Conservation (phyloP, 1,139 yeast species). For the Kodamaea derodonti region DNA sequence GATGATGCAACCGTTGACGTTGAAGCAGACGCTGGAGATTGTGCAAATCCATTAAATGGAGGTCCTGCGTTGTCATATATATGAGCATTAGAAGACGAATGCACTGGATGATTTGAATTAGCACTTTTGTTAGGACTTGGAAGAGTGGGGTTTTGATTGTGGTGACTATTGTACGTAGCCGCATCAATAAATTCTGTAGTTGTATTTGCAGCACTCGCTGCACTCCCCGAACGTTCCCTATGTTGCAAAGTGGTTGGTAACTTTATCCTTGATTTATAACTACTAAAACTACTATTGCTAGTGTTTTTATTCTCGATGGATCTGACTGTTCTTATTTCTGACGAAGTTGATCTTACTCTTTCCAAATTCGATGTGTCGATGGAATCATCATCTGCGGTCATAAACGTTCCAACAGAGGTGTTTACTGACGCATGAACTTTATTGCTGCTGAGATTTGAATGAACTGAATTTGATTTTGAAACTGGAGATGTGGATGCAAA, state of each 20-base stretch:
- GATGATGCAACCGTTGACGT: conserved; percentile 4
- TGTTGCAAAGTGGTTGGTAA: conserved; percentile 25
- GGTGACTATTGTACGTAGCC: neutral
- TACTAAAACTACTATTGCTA: conserved; percentile 25
- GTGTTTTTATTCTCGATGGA: conserved; percentile 15
- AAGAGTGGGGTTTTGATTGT: neutral
- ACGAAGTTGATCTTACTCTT: neutral
- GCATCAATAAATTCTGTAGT: neutral
- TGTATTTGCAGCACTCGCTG: neutral
- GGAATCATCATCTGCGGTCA: neutral
- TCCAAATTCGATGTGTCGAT: neutral
- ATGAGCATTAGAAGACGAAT: neutral
- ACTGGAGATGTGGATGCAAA: neutral
- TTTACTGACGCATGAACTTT: neutral
- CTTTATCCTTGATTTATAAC: conserved; percentile 33
- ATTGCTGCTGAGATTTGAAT: neutral
- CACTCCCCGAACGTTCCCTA: conserved; percentile 1
- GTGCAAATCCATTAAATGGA: neutral
- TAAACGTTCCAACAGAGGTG: neutral
- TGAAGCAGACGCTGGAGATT: conserved; percentile 1
- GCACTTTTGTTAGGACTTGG: neutral
- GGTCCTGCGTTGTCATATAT: neutral
- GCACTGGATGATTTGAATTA: neutral
- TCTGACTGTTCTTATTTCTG: conserved; percentile 5
- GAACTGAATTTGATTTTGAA: neutral